Conservation (phyloP, 176 grass and related monocot genomes). For the Rhynchospora pubera region DNA sequence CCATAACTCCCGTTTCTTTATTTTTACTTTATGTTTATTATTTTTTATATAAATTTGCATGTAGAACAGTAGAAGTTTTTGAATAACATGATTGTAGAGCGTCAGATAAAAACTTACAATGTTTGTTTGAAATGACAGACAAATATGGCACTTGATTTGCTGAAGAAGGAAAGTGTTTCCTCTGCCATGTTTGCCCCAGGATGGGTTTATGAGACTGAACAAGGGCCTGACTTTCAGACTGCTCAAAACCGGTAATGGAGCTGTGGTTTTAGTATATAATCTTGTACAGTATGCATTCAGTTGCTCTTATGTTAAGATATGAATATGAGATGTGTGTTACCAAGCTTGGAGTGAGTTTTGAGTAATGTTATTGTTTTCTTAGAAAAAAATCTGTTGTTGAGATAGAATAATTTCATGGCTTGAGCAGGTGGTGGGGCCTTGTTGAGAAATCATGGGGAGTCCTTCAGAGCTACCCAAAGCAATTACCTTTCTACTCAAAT, state of each 20-base stretch:
- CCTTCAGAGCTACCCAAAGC: conserved; percentile 66
- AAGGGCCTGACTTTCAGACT: conserved; percentile 58
- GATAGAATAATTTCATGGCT: not conserved
- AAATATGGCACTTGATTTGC: conserved; percentile 78
- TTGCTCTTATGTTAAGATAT: not conserved
- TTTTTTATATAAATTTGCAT: not conserved
- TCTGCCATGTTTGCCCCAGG: conserved; percentile 95
- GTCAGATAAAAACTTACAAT: not conserved
- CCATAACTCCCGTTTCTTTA: not conserved
- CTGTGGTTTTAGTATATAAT: not conserved
- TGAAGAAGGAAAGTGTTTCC: conserved; percentile 86
- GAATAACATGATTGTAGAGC: too few relatives aligned
- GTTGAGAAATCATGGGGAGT: conserved; percentile 86
- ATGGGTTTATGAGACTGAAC: conserved; percentile 89
- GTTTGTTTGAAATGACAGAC: conserved; percentile 33
- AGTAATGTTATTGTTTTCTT: not conserved
- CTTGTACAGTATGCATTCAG: not conserved
- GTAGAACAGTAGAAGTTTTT: not conserved
- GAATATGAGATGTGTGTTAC: not conserved
- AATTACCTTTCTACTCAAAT: conserved; percentile 70
- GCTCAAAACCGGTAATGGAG: conserved; percentile 78
- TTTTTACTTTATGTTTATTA: not conserved
- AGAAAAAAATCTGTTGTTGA: not conserved
- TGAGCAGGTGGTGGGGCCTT: conserved; percentile 80
- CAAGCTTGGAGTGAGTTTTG: not conserved